Conservation (phyloP, 495 filamentous ascomycete species). For the Penicillium samsonianum region DNA sequence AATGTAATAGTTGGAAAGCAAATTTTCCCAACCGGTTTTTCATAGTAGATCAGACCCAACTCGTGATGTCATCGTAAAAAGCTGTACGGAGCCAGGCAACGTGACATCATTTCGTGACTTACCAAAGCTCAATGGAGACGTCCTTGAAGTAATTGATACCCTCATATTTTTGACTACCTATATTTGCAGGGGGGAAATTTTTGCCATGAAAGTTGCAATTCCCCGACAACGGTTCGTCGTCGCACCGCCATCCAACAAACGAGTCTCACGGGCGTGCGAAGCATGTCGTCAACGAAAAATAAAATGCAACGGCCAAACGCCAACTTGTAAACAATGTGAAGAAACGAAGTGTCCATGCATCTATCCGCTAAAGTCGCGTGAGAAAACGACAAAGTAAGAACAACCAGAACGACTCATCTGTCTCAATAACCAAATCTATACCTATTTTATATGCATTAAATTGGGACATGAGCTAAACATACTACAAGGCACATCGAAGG, state of each 20-base stretch:
- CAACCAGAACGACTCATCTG: neutral
- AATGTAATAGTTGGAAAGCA: too few relatives aligned
- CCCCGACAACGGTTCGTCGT: conserved; percentile 5
- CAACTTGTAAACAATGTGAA: conserved; percentile 55
- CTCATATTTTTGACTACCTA: neutral
- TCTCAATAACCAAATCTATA: too few relatives aligned
- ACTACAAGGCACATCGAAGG: conserved; percentile 39
- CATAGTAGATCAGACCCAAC: too few relatives aligned
- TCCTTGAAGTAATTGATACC: neutral
- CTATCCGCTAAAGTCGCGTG: conserved; percentile 57
- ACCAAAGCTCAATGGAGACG: neutral
- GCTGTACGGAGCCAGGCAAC: neutral
- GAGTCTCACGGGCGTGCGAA: conserved; percentile 62
- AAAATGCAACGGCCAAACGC: conserved; percentile 58
- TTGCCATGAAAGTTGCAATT: conserved; percentile 15
- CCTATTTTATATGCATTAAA: too few relatives aligned
- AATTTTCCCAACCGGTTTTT: too few relatives aligned
- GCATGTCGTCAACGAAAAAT: conserved; percentile 67
- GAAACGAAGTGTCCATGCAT: conserved; percentile 48
- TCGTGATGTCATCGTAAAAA: conserved; percentile 1
- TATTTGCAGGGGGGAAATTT: neutral
- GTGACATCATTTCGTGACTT: neutral
- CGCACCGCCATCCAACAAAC: conserved; percentile 8
- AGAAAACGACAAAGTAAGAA: conserved; percentile 34
- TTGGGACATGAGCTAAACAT: too few relatives aligned